Evolutionary conservation across 2,329 filamentous ascomycete species (phyloP), one percentile per base, ranked within the genome.

Genomic region (Talaromyces amestolkiae): DNA sequence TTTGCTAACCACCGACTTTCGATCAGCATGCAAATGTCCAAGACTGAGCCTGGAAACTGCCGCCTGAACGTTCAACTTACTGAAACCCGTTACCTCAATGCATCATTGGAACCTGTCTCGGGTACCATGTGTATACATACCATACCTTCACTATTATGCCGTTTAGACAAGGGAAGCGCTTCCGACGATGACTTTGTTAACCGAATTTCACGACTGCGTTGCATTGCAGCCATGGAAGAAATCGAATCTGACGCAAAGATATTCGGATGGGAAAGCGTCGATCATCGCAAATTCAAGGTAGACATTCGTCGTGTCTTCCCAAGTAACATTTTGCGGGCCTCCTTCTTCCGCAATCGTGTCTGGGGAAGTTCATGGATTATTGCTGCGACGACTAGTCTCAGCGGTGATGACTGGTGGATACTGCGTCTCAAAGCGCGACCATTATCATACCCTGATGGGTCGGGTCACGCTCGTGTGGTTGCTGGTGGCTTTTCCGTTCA

Each of bases 331-430:
- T 84, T 88, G 66, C 87, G 89, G 65, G 82, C 86, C 41, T 81
- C 88, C 17, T 91, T 93, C 79, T 88, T 96, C 68, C 86, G 84
- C 71, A 89, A 88, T 71, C 81, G 82, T 65, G 87, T 86, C n/a
- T 96, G 93, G 91, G 83, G 83, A 10, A 74, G 84, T 15, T 81
- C 85, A 61, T 97, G 92, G 91, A 86, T 89, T 68, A 79, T 96
- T 45, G 88, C 89, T 69, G 84, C 90, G 54, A 87, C 87, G 61
- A 84, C 92, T 74, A 88, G 89, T 73, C 82, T 91, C 72, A 83
- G 84, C 72, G 91, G 91, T 62, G 91, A 95, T 73, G 85, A 84
- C 67, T 96, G 91, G 91, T 93, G 89, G 87, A 80, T 93, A 66
- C 81, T 92, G 31, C 76, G 77, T 66, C 65, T 77, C 69, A 70